A percentile compares a stretch with the other conserved stretches of the same genome.
These are phyloP conservation scores for Zygosaccharomyces gambellarensis DNA, from an alignment of 805 yeast genomes.

Conservation along the genomic window DNA sequence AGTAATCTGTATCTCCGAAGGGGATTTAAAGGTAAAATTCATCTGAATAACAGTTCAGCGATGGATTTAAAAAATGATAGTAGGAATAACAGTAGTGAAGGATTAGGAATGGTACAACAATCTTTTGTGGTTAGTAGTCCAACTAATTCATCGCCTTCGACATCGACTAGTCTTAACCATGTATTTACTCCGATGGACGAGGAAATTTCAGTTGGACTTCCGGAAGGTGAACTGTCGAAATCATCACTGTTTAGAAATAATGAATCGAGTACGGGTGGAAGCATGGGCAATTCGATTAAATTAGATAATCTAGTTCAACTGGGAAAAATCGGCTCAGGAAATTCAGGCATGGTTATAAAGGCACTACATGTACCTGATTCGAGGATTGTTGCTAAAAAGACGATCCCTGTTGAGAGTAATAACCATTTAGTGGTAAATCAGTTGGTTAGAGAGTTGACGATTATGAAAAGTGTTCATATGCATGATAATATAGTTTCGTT, in stretches of 20 bases:
- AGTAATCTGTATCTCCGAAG: constrained; percentile 21
- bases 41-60: constrained; percentile 10
- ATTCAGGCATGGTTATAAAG: constrained; percentile 87
- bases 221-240: constrained; percentile 12
- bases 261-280: constrained; percentile 5
- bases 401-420: constrained; percentile 79
- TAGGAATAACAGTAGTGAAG: not conserved
- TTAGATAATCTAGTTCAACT: constrained; percentile 68
- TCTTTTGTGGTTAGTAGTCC: constrained; percentile 17
- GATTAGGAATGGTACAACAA: constrained; percentile 9
- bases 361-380: constrained; percentile 87
- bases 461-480: constrained; percentile 83
- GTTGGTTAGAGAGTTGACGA: constrained; percentile 80
- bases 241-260: constrained; percentile 19
- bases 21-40: constrained; percentile 19
- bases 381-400: constrained; percentile 83
- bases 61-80: constrained; percentile 7
- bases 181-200: constrained; percentile 16
- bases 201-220: constrained; percentile 4
- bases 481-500: constrained; percentile 78
- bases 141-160: constrained; percentile 16
- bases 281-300: constrained; percentile 32
- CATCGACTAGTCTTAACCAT: constrained; percentile 15
- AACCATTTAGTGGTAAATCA: constrained; percentile 43
- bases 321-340: constrained; percentile 84